Base-by-base conservation (phyloP, 768 basidiomycete genomes). In the Saitozyma sp. region DNA sequence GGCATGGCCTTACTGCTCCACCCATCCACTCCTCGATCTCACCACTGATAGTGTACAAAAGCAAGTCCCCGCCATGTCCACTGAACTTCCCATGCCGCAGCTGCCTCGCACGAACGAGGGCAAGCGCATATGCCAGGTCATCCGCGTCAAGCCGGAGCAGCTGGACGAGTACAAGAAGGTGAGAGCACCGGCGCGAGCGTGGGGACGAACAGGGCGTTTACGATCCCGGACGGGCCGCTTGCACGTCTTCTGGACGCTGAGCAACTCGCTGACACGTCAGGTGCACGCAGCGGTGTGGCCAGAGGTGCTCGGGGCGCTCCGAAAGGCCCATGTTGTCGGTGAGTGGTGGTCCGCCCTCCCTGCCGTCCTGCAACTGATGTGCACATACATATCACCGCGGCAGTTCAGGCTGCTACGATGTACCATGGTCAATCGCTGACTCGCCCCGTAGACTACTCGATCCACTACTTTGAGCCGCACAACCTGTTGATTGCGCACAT, bases 401-500 rank as follows among this genome's bases (percentile, higher is more conserved):
- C 17, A 16, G 38, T 16, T 10, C 16, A 19, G 43, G 50, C 17
- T 16, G 37, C 17, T 42, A 19, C 17, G 10, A 19, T 56, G 19
- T 3, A 29, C 1, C 39, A 39, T 10, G 8, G 43, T 20, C n/a
- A 20, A 2, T 29, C 29, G n/a, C 50, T 57, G 56, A 40, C 8
- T 9, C 39, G 16, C 9, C 37, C 48, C 29, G 29, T 29, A 80
- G 89, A 91, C 79, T 91, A 91, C 74, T 88, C 88, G 16, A 91
- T 91, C 76, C 83, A 88, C 69, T 84, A 89, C 71, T 85, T 86
- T 68, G 84, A 85, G 16, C 69, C 76, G 14, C 78, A 72, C 10
- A 63, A 70, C 45, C 83, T 91, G 48, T 83, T 91, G n/a, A 84
- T 90, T 64, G 89, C 89, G n/a, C 86, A 83, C 50, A 88, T 91